These are phyloP conservation scores for Corchorus olitorius DNA, from an alignment of 345 rosid species.

Conservation along the genomic window DNA sequence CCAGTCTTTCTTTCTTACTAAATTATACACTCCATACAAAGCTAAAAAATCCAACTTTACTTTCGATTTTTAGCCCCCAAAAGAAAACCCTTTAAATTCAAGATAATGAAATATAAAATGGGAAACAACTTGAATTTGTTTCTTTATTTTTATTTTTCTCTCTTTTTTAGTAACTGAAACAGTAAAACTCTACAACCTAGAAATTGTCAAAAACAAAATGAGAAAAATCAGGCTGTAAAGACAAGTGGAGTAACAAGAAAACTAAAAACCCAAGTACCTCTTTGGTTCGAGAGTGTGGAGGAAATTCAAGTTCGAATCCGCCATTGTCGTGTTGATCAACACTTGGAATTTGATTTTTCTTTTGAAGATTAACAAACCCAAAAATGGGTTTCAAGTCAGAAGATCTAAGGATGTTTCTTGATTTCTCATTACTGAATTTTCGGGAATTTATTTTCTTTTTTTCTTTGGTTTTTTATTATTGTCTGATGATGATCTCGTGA, in stretches of 20 bases:
- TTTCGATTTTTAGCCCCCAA: neutral
- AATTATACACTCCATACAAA: neutral
- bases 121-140: conserved; percentile 12
- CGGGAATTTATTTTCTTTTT: neutral
- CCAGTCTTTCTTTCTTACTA: neutral
- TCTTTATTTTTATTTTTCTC: neutral
- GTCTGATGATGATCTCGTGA: neutral
- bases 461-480: neutral
- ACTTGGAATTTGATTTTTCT: neutral
- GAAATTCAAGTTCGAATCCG: conserved; percentile 47
- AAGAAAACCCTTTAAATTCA: neutral
- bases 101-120: neutral
- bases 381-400: conserved; percentile 3
- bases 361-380: neutral
- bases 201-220: conserved; percentile 40
- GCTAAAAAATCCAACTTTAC: neutral
- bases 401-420: conserved; percentile 18
- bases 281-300: conserved; percentile 44
- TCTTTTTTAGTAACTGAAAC: conserved; percentile 11
- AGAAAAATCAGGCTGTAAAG: conserved; percentile 31
- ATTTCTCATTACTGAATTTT: conserved; percentile 5
- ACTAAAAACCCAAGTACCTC: conserved; percentile 32
- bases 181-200: conserved; percentile 27
- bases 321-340: conserved; percentile 32
- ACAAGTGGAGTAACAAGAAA: conserved; percentile 29